Evolutionary conservation across 305 asterid species (phyloP).

Genomic region (Solanum hybrid): DNA sequence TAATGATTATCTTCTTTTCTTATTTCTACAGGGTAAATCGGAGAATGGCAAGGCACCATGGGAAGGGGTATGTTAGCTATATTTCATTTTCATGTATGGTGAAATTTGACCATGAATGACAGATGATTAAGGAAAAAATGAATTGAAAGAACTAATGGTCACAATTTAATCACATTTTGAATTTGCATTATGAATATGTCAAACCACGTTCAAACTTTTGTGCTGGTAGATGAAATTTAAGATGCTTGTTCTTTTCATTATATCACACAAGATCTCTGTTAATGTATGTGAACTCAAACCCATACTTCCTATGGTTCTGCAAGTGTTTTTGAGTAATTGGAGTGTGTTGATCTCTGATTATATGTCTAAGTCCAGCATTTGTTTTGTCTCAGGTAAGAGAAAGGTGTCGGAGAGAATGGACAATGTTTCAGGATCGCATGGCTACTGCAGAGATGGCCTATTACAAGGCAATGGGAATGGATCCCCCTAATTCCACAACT

Average conservation of each 20-base stretch:
- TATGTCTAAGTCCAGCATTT: neutral
- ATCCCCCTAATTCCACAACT: constrained; percentile 55
- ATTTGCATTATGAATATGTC: neutral
- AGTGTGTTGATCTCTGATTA: neutral
- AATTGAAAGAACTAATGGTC: neutral
- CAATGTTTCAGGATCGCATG: constrained; percentile 66
- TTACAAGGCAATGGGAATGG: constrained; percentile 51
- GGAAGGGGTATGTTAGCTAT: constrained; percentile 65
- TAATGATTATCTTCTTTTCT: neutral
- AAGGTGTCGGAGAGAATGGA: constrained; percentile 86
- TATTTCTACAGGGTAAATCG: constrained; percentile 48
- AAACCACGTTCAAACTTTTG: neutral
- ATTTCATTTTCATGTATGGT: neutral
- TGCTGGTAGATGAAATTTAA: neutral
- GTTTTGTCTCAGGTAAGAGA: constrained; percentile 57
- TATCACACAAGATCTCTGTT: neutral
- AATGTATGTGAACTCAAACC: neutral
- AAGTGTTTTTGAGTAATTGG: neutral
- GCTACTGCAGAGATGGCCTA: constrained; percentile 63
- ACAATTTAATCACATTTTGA: neutral
- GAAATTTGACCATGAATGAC: neutral
- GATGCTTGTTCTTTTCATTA: neutral
- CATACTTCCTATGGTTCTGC: neutral
- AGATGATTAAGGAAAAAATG: neutral
- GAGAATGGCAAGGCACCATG: constrained; percentile 88